These are phyloP conservation scores for Vanrija humicola DNA, from an alignment of 1,284 basidiomycete genomes.

Conservation along the genomic window DNA sequence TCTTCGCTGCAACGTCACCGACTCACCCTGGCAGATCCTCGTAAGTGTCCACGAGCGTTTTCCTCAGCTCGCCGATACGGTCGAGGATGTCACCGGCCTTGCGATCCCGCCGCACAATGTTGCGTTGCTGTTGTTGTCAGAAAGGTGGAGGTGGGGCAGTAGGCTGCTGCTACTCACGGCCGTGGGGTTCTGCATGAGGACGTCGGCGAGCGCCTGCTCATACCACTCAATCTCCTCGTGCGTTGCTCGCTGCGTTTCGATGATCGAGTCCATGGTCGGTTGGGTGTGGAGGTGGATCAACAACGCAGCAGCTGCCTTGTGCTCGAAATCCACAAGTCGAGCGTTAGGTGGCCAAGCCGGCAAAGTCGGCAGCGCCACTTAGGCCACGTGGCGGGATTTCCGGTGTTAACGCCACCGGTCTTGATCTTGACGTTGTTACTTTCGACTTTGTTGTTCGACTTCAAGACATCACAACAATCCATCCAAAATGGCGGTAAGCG, in stretches of 20 bases:
- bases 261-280: conserved; percentile 73
- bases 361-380: conserved; percentile 8
- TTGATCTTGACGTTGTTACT: no score
- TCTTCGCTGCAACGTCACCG: neutral
- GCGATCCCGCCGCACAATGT: conserved; percentile 72
- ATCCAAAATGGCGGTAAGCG: conserved; percentile 63
- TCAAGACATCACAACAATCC: conserved; percentile 1
- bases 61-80: conserved; percentile 68
- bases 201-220: conserved; percentile 56
- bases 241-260: conserved; percentile 86
- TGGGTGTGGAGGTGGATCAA: neutral
- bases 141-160: neutral
- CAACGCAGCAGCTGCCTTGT: neutral
- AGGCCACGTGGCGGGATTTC: neutral
- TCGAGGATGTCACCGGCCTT: conserved; percentile 80
- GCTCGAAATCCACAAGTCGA: neutral
- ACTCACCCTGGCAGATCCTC: conserved; percentile 59
- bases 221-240: conserved; percentile 95
- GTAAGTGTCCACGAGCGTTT: conserved; percentile 65
- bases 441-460: neutral
- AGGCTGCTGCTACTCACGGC: conserved; percentile 39
- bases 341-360: neutral
- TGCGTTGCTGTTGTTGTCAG: conserved; percentile 43
- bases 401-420: conserved; percentile 16
- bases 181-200: conserved; percentile 50